phyloP scores from a whole-genome alignment of 345 rosid genomes.

The Cardiospermum halicacabum region DNA sequence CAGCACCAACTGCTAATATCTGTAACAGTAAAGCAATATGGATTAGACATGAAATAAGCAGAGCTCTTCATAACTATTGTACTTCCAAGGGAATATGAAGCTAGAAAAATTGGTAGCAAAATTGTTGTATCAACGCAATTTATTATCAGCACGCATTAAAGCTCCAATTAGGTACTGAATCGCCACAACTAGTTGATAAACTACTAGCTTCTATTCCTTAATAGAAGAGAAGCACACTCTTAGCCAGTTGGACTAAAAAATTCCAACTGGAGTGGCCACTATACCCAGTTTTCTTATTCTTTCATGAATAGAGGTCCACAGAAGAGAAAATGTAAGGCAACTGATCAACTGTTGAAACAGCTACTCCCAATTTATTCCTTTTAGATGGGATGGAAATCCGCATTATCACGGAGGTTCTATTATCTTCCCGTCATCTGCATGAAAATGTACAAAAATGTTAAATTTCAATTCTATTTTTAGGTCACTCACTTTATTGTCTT shows the following conservation, averaged over 20 bases:
- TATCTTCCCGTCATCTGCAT: not conserved
- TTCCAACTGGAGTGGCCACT: not conserved
- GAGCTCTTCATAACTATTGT: not conserved
- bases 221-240: not conserved
- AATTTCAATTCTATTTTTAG: not conserved
- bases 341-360: not conserved
- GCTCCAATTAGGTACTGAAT: not conserved
- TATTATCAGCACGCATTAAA: not conserved
- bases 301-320: not conserved
- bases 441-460: not conserved
- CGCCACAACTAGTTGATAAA: not conserved
- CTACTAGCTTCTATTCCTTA: not conserved
- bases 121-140: not conserved
- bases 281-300: not conserved
- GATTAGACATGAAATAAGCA: not conserved
- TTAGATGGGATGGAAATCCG: not conserved
- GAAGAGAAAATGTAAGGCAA: not conserved
- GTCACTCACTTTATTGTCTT: constrained; percentile 70
- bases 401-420: not conserved
- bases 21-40: constrained; percentile 28
- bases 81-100: not conserved
- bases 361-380: not conserved
- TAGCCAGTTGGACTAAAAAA: not conserved
- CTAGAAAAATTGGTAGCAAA: not conserved
- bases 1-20: constrained; percentile 88